Percentiles rank a stretch among this genome's conserved stretches.
Evolutionary conservation across 352 stramenopile species (phyloP).

Genomic region (Aphanomyces cochlioides): DNA sequence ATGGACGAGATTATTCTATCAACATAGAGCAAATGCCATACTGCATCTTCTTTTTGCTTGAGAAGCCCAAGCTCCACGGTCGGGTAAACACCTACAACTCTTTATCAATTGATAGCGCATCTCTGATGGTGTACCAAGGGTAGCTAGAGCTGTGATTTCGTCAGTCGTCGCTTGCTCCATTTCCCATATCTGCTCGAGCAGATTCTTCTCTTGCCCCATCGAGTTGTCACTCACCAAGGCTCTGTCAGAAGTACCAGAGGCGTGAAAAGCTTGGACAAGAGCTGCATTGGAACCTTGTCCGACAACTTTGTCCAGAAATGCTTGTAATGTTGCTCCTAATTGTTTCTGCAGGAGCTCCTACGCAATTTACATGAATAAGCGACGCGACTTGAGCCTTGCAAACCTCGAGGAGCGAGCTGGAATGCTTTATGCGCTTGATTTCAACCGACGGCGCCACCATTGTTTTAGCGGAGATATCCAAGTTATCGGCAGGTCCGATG

Average conservation of each 20-base stretch:
- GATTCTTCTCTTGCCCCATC: background rate
- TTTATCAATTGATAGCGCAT: background rate
- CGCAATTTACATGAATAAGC: background rate
- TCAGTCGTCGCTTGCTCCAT: background rate
- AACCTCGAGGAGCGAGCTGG: constrained; percentile 11
- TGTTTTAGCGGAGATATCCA: background rate
- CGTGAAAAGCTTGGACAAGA: background rate
- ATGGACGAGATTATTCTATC: background rate
- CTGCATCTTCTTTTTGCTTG: background rate
- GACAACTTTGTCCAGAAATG: constrained; percentile 1
- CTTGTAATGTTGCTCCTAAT: constrained; percentile 1
- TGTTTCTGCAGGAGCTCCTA: constrained; percentile 15
- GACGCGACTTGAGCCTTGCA: background rate
- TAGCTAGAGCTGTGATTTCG: background rate
- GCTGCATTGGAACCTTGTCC: background rate
- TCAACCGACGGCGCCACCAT: background rate
- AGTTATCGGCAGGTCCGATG: background rate
- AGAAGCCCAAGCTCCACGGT: constrained; percentile 7
- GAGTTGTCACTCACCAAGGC: background rate
- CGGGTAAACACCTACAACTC: background rate
- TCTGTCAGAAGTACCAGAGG: background rate
- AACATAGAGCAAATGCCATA: background rate
- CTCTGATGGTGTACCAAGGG: background rate
- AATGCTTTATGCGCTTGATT: constrained; percentile 11
- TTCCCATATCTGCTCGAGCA: constrained; percentile 3